Conservation (phyloP, 495 filamentous ascomycete species). For the Physcia stellaris region DNA sequence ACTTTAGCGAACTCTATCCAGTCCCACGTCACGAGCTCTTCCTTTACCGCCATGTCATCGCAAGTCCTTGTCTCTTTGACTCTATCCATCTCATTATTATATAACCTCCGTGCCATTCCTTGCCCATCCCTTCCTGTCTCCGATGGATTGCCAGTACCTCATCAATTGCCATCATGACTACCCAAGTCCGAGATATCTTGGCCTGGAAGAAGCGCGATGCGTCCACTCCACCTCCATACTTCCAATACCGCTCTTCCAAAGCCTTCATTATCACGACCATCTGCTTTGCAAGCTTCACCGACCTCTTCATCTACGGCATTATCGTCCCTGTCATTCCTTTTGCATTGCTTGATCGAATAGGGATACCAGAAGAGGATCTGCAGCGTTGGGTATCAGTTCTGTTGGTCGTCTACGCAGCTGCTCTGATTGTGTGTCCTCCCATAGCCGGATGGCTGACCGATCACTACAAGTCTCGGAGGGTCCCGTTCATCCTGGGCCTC, state of each 20-base stretch:
- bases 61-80: no score
- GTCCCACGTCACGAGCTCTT: no score
- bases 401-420: conserved; percentile 63
- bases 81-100: no score
- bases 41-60: no score
- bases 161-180: no score
- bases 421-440: conserved; percentile 44
- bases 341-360: conserved; percentile 45
- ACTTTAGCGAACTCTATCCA: no score
- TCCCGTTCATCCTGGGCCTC: conserved; percentile 59
- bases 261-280: conserved; percentile 37
- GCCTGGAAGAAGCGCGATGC: conserved; percentile 8
- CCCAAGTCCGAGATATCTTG: no score
- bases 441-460: conserved; percentile 44
- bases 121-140: no score
- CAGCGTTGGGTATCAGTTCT: conserved; percentile 70
- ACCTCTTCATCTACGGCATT: conserved; percentile 71
- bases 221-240: conserved; percentile 6
- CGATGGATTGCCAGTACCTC: no score
- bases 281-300: conserved; percentile 42
- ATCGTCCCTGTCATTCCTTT: conserved; percentile 82
- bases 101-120: no score
- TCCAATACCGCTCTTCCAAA: conserved; percentile 25
- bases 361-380: conserved; percentile 40
- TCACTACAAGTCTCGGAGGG: conserved; percentile 49